A percentile compares a stretch with the other conserved stretches of the same genome.
phyloP scores from a whole-genome alignment of 2,329 filamentous ascomycete genomes.

The Rhexocercosporidium sp. region DNA sequence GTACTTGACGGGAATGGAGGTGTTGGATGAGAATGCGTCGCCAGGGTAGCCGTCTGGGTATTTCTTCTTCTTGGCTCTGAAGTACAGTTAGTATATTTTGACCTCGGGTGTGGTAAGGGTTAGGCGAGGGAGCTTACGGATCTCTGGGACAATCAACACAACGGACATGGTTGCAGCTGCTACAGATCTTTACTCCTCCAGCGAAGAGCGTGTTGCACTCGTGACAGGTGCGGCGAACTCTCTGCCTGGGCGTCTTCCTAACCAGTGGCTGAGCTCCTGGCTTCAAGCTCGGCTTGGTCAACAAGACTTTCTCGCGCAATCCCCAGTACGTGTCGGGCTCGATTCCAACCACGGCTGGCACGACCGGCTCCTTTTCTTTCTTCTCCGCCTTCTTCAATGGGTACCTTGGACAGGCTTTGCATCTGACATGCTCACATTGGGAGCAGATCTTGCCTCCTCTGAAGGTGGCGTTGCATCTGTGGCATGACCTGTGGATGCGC shows the following conservation, averaged over 20 bases:
- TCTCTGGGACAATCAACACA: constrained; percentile 83
- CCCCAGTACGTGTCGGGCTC: constrained; percentile 34
- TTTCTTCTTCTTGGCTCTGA: constrained; percentile 68
- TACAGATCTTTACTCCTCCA: constrained; percentile 65
- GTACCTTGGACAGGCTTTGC: constrained; percentile 78
- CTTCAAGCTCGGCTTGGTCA: constrained; percentile 67
- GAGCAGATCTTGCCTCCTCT: constrained; percentile 74
- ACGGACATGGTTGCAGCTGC: constrained; percentile 71
- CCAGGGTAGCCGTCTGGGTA: constrained; percentile 74
- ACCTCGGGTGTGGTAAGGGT: neutral
- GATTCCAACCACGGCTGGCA: constrained; percentile 37
- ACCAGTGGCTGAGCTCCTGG: constrained; percentile 72
- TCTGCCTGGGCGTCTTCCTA: constrained; percentile 73
- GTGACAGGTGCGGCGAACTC: constrained; percentile 78
- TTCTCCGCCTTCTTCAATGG: constrained; percentile 62
- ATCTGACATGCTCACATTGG: constrained; percentile 79
- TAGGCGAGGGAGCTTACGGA: constrained; percentile 61
- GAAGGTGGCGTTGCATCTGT: constrained; percentile 78
- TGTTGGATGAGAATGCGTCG: constrained; percentile 50
- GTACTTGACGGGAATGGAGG: constrained; percentile 52
- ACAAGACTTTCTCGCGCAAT: constrained; percentile 51
- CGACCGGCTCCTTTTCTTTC: constrained; percentile 52
- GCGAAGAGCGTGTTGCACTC: constrained; percentile 70
- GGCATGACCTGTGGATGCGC: constrained; percentile 79
- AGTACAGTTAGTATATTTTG: constrained; percentile 20